Base-by-base conservation (phyloP, 768 basidiomycete genomes). In the Tulasnella sp. region DNA sequence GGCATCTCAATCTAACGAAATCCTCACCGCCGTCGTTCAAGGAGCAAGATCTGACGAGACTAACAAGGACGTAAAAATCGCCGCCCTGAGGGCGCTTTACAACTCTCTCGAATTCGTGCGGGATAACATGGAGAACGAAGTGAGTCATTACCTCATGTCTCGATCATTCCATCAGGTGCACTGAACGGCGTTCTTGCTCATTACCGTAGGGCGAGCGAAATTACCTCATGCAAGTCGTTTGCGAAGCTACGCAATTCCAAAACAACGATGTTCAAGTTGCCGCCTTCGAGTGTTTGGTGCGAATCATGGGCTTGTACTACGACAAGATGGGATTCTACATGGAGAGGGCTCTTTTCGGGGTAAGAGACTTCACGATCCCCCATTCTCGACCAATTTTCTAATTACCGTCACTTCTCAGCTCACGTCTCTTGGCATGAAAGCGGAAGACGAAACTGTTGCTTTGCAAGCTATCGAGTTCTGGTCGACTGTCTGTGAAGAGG, bases 171-270 rank as follows among this genome's bases (percentile, higher is more conserved):
- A 34, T 39, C 67, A 36, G 34, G 52, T 32, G 34, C 35, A 11
- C 35, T 69, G 47, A 47, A 65, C 47, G 29, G 59, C 52, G 9
- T 41, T 37, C 73, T n/a, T 35, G 26, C 42, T 65, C 14, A 37
- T 32, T 72, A 35, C 16, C 17, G 6, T 78, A 98, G 94, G 97
- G 97, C 76, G 97, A 99, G 81, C 88, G 97, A 64, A 99, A 98
- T 82, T 98, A 97, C 83, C 98, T 99, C 81, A 99, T 99, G 97
- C 97, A 99, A 83, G 95, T 98, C 52, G 92, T 98, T 19, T 99
- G 97, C 79, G 97, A 98, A 78, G 96, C 96, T 0, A 98, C 97
- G 0, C 97, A 98, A 80, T 95, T 89, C 76, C 74, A 85, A 0
- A 81, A 88, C 1, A 87, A 90, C 2, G 80, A 85, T 40, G 95